phyloP scores from a whole-genome alignment of 1,284 basidiomycete species.

The Vanrija sp. region DNA sequence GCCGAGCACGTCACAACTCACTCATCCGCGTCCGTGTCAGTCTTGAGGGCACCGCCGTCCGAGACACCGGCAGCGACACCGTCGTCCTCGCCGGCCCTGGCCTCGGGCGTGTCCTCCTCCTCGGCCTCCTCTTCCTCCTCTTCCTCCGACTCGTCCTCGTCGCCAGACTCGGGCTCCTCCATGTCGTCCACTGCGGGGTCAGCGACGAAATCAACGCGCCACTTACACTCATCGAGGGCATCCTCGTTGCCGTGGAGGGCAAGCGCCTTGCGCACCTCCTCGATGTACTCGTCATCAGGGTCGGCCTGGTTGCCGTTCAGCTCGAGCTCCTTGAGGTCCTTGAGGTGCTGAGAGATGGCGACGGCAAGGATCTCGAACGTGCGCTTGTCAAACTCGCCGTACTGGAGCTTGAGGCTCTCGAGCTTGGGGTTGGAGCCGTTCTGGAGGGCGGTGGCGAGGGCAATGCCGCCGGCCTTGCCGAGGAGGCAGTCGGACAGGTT shows the following conservation, averaged over 20 bases:
- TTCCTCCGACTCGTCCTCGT: constrained; percentile 52
- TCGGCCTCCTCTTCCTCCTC: constrained; percentile 45
- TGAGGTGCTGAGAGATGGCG: constrained; percentile 61
- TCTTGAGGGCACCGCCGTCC: constrained; percentile 26
- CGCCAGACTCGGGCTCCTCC: constrained; percentile 56
- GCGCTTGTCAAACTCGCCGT: constrained; percentile 76
- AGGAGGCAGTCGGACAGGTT: constrained; percentile 92
- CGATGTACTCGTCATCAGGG: constrained; percentile 71
- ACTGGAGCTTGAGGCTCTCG: constrained; percentile 74
- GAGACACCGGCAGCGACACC: constrained; percentile 36
- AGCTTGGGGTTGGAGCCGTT: constrained; percentile 68
- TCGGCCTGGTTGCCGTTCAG: constrained; percentile 83
- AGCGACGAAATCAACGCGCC: not conserved
- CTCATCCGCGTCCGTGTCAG: constrained; percentile 42
- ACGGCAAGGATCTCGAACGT: constrained; percentile 65
- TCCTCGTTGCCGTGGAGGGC: constrained; percentile 73
- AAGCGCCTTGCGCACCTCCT: constrained; percentile 62
- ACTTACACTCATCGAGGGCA: constrained; percentile 65
- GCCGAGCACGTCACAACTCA: constrained; percentile 18
- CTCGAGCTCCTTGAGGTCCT: constrained; percentile 64
- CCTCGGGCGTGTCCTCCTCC: constrained; percentile 45
- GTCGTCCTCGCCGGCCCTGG: constrained; percentile 35
- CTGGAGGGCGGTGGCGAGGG: constrained; percentile 59
- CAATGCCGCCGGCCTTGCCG: constrained; percentile 59
- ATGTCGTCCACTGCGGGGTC: constrained; percentile 58